phyloP scores from a whole-genome alignment of 78 protist genomes.

The Dictyostelium capitatum region DNA sequence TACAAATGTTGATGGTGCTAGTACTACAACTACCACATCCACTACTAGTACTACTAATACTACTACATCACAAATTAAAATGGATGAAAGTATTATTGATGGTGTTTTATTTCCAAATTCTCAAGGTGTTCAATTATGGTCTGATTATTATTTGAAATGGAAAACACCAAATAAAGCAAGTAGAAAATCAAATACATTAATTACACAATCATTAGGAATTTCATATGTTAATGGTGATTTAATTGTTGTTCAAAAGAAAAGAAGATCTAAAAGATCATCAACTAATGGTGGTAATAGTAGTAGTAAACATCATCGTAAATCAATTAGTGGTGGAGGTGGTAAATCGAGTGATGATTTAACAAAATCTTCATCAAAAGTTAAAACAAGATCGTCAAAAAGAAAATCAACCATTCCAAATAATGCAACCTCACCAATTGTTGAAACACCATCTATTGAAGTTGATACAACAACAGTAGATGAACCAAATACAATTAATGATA shows the following conservation, averaged over 20 bases:
- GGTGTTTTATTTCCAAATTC: slow-evolving; percentile 59
- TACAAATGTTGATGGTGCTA: neutral
- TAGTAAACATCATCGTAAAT: neutral
- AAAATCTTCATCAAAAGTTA: neutral
- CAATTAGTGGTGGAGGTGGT: neutral
- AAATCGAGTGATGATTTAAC: neutral
- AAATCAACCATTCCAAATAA: neutral
- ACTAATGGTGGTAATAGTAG: neutral
- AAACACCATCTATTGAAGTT: neutral
- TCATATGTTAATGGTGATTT: slow-evolving; percentile 59
- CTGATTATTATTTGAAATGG: slow-evolving; percentile 72
- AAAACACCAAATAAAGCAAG: slow-evolving; percentile 26
- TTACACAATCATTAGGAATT: slow-evolving; percentile 18
- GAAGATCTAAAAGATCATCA: slow-evolving; percentile 26
- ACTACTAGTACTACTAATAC: neutral
- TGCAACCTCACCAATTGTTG: neutral
- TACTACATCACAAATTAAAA: neutral
- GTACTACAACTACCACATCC: neutral
- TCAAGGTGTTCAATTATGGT: slow-evolving; percentile 72
- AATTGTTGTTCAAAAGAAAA: slow-evolving; percentile 24
- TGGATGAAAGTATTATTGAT: neutral
- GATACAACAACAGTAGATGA: neutral
- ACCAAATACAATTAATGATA: neutral
- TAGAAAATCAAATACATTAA: slow-evolving; percentile 43
- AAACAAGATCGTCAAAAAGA: slow-evolving; percentile 3